Percentiles rank a stretch among this genome's conserved stretches.
Evolutionary conservation across 345 rosid genomes (phyloP).

Genomic region (Eucalyptus sp.): DNA sequence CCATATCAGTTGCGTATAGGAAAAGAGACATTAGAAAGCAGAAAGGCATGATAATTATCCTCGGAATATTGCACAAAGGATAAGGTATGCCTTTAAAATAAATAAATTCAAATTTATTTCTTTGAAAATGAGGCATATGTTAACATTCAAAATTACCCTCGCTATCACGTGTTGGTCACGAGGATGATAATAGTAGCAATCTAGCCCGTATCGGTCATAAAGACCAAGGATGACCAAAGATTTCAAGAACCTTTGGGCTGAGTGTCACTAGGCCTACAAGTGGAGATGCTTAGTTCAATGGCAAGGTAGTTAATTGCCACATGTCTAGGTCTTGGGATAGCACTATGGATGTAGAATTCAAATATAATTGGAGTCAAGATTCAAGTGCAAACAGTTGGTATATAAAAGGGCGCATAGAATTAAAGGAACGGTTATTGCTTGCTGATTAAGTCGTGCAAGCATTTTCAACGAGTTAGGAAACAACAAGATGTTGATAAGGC

Average conservation of each 20-base stretch:
- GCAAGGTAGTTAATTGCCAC: background rate
- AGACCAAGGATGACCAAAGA: too few species aligned
- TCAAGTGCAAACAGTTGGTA: background rate
- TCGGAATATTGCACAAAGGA: background rate
- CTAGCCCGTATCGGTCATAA: accelerated
- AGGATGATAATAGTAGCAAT: background rate
- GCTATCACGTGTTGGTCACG: background rate
- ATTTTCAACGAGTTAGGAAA: too few species aligned
- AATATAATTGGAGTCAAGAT: background rate
- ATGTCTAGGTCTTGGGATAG: background rate
- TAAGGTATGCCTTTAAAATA: background rate
- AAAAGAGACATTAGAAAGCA: background rate
- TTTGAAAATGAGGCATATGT: background rate
- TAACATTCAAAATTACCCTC: background rate
- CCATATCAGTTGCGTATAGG: background rate
- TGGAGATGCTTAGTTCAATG: background rate
- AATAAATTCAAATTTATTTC: too few species aligned
- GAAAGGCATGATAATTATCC: background rate
- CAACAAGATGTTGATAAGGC: background rate
- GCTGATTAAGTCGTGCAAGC: too few species aligned
- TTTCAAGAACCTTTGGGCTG: background rate
- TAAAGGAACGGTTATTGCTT: background rate
- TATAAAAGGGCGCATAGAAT: background rate
- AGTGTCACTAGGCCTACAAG: background rate
- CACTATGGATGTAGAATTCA: background rate